A percentile compares a stretch with the other conserved stretches of the same genome.
These are phyloP conservation scores for Saposhnikovia divaricata DNA, from an alignment of 129 eudicot genomes.

Conservation along the genomic window DNA sequence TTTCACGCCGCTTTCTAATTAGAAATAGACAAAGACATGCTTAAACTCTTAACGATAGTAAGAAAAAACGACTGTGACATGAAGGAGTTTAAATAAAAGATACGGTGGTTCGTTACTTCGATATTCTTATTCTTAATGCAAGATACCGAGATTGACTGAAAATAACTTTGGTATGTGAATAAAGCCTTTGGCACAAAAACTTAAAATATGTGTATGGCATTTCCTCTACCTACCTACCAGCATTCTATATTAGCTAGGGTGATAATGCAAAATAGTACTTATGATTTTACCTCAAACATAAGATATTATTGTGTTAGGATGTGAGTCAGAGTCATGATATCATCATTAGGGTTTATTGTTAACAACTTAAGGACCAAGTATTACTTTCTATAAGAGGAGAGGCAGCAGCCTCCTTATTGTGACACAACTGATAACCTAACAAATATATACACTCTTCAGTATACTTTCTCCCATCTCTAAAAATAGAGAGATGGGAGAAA, in stretches of 20 bases:
- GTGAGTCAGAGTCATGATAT: no score
- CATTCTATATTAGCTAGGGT: not conserved
- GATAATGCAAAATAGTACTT: not conserved
- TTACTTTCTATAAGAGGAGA: no score
- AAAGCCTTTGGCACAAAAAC: not conserved
- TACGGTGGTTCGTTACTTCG: not conserved
- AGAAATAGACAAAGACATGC: not conserved
- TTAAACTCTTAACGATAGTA: not conserved
- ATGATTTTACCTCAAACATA: no score
- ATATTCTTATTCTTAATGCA: not conserved
- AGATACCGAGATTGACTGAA: not conserved
- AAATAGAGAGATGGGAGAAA: no score
- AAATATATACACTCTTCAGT: no score
- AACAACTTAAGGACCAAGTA: no score
- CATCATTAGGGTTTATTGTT: no score
- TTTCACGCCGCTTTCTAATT: not conserved
- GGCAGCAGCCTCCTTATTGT: no score
- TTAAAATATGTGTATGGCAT: not conserved
- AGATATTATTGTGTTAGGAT: no score
- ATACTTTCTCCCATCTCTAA: no score
- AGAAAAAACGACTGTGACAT: not conserved
- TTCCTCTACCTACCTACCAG: not conserved
- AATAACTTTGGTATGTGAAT: no score
- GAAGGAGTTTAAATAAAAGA: not conserved
- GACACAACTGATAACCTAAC: no score